These are phyloP conservation scores for Cercospora berteroae DNA, from an alignment of 2,329 filamentous ascomycete species.

Conservation along the genomic window DNA sequence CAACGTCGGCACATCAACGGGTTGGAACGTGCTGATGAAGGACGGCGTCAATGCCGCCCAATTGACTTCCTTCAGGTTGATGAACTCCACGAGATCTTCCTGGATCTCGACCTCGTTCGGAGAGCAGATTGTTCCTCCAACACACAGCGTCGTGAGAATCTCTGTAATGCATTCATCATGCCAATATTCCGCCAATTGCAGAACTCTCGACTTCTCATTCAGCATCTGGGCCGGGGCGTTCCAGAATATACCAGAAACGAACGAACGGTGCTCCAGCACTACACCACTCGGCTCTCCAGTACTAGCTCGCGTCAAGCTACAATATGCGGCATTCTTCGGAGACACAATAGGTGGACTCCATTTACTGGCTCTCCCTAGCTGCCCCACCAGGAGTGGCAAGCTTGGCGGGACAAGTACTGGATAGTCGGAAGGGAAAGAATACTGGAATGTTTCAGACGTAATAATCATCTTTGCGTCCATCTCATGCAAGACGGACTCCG, in stretches of 20 bases:
- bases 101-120: background rate
- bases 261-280: slow-evolving; percentile 16
- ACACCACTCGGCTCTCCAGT: slow-evolving; percentile 16
- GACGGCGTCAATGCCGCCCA: background rate
- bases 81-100: background rate
- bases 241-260: background rate
- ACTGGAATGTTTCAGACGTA: slow-evolving; percentile 5
- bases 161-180: background rate
- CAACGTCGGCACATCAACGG: background rate
- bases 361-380: background rate
- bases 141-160: background rate
- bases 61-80: background rate
- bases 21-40: background rate
- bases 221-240: background rate
- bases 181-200: background rate
- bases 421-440: background rate
- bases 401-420: slow-evolving; percentile 1
- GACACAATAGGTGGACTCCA: background rate
- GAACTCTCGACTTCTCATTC: background rate
- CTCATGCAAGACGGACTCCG: slow-evolving; percentile 19
- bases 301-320: slow-evolving; percentile 5
- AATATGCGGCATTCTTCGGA: background rate
- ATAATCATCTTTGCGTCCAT: slow-evolving; percentile 25
- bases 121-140: background rate
- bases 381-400: background rate